Conservation (phyloP, 169 alveolate species). For the Theileria luwenshuni region DNA sequence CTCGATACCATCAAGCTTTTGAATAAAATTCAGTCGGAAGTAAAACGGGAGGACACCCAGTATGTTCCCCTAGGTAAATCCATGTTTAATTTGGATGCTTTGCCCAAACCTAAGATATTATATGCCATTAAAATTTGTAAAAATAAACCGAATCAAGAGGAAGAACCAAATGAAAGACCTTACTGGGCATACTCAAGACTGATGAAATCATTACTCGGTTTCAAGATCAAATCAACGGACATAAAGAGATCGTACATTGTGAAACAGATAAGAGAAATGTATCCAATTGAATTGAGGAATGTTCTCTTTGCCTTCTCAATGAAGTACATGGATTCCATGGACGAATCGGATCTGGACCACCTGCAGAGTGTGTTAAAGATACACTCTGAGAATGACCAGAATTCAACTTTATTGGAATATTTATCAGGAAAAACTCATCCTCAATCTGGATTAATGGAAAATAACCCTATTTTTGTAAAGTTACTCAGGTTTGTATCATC, state of each 20-base stretch:
- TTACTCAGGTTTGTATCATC: constrained; percentile 15
- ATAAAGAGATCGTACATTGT: constrained; percentile 9
- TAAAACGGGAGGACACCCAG: background rate
- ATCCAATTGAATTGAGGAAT: constrained; percentile 43
- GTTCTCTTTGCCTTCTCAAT: constrained; percentile 33
- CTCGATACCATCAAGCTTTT: constrained; percentile 23
- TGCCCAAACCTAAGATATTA: constrained; percentile 23
- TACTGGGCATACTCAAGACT: background rate
- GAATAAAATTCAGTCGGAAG: background rate
- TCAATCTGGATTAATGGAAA: background rate
- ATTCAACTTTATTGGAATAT: constrained; percentile 12
- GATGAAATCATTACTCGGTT: constrained; percentile 6
- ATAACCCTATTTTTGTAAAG: constrained; percentile 15
- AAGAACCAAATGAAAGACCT: background rate
- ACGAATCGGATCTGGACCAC: constrained; percentile 14
- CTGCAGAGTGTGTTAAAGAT: constrained; percentile 3
- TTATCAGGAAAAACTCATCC: background rate
- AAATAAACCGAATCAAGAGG: background rate
- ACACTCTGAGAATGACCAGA: background rate
- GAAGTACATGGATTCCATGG: constrained; percentile 22
- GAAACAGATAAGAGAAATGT: background rate
- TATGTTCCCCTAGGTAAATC: background rate
- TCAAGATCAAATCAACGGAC: background rate
- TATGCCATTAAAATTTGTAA: background rate
- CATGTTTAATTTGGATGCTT: background rate